Conservation (phyloP, 2,329 filamentous ascomycete species). For the Diaporthe batatas region DNA sequence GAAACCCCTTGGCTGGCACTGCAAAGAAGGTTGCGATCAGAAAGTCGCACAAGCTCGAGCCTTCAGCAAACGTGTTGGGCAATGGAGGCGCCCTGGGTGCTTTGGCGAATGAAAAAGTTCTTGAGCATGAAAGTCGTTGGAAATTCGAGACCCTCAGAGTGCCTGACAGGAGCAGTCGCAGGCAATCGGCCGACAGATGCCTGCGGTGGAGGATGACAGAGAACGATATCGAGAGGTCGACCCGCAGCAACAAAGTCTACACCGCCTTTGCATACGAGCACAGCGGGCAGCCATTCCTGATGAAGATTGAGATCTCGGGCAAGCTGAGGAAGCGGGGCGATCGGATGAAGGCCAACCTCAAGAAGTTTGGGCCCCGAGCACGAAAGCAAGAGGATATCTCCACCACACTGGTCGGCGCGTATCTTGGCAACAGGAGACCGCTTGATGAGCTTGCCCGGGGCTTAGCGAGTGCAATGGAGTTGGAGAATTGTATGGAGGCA, state of each 20-base stretch:
- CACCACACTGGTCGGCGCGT: slow-evolving; percentile 21
- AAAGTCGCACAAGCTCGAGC: slow-evolving; percentile 7
- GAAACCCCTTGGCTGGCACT: neutral
- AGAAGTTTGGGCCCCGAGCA: slow-evolving; percentile 42
- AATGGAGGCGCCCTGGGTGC: neutral
- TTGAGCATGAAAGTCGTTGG: slow-evolving; percentile 46
- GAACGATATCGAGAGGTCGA: slow-evolving; percentile 47
- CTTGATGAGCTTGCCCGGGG: slow-evolving; percentile 32
- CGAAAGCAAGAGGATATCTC: slow-evolving; percentile 34
- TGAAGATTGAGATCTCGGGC: slow-evolving; percentile 50
- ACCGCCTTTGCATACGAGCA: slow-evolving; percentile 51
- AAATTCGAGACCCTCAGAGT: slow-evolving; percentile 43
- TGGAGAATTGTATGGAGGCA: slow-evolving; percentile 1
- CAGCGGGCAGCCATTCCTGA: slow-evolving; percentile 49
- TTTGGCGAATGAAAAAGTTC: slow-evolving; percentile 38
- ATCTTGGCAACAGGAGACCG: slow-evolving; percentile 5
- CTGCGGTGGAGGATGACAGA: slow-evolving; percentile 50
- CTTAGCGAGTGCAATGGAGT: neutral
- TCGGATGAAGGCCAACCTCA: slow-evolving; percentile 37
- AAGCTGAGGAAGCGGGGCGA: slow-evolving; percentile 45
- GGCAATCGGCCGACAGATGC: slow-evolving; percentile 44
- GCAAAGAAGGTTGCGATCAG: neutral
- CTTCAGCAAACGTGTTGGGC: neutral
- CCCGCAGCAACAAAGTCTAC: slow-evolving; percentile 48
- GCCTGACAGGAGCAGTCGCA: neutral